Base-by-base conservation (phyloP, 306 rosid species). In the Pterocarpus santalinus region DNA sequence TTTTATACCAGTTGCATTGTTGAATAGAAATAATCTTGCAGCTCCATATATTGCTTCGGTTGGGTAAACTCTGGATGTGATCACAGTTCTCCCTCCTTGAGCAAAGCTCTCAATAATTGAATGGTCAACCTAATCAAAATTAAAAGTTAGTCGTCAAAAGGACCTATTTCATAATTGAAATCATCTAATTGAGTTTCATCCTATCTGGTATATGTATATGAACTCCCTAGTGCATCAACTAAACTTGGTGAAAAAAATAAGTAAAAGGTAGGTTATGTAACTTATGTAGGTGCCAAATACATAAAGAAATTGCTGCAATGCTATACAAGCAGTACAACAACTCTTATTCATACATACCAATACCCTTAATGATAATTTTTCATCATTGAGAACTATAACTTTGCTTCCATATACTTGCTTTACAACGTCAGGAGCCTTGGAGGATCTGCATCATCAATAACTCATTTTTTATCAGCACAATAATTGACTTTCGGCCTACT, bases 71-170 rank as follows among this genome's bases (percentile, higher is more conserved):
- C 97, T 80, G 3, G 91, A 78, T 70, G 94, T 56, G 66, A 93
- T 93, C 52, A 86, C 93, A 8, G 32, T 83, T 82, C 97, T 86
- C 13, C 97, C 97, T 75, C 92, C 93, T 62, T 91, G 97, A 15
- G 81, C 97, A 82, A 90, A 93, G 84, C 97, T 86, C 81, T 93
- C 97, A 56, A 91, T 90, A 0, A 91, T 90, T 73, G 97, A 93
- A 84, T 93, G 94, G 75, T 91, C 97, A 61, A 93, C 92, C 95
- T 92, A 69, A 32, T 61, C 77, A 82, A 0, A 17, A 17, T 75
- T 16, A 0, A 38, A 57, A 6, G 17, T 66, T 39, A 46, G 32
- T 61, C 60, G 10, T 30, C 69, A 60, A 32, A 75, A 62, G 3
- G 4, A 39, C 66, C 4, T 57, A 13, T 57, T 12, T 33, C 66